Conservation (phyloP, 192 early-diverging fungal genomes). For the Mortierella claussenii region DNA sequence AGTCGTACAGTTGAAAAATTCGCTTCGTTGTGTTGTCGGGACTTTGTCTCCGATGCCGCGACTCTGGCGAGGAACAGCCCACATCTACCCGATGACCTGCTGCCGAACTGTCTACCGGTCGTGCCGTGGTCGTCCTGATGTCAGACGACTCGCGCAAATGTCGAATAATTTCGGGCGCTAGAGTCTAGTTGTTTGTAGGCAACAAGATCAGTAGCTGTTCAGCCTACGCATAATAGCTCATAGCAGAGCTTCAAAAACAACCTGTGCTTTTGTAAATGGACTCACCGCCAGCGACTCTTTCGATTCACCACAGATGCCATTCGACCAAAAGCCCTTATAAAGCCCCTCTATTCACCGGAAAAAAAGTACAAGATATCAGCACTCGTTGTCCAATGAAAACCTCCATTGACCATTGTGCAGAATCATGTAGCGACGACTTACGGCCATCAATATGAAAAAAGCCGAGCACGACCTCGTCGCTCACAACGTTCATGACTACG, state of each 20-base stretch:
- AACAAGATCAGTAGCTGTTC: too few species aligned
- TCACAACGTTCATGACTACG: constrained; percentile 58
- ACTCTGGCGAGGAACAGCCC: constrained; percentile 4
- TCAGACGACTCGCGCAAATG: constrained; percentile 34
- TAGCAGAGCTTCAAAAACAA: too few species aligned
- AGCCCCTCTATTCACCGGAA: constrained; percentile 26
- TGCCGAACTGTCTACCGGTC: too few species aligned
- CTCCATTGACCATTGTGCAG: background rate
- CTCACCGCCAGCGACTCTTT: constrained; percentile 41
- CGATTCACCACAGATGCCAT: constrained; percentile 50
- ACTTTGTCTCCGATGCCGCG: constrained; percentile 15
- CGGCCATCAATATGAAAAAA: constrained; percentile 57
- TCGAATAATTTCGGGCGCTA: constrained; percentile 43
- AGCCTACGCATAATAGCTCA: too few species aligned
- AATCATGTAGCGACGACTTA: constrained; percentile 14
- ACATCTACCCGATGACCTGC: too few species aligned
- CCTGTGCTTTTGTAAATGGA: too few species aligned
- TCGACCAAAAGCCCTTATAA: constrained; percentile 53
- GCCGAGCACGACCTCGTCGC: constrained; percentile 56
- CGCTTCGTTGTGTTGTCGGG: constrained; percentile 42
- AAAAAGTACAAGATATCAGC: background rate
- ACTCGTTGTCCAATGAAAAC: background rate
- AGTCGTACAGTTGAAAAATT: constrained; percentile 57
- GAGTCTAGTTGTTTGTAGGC: constrained; percentile 12
- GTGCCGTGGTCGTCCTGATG: constrained; percentile 1